Evolutionary conservation across 208 protist genomes (phyloP).

Genomic region (Crithidia thermophila): DNA sequence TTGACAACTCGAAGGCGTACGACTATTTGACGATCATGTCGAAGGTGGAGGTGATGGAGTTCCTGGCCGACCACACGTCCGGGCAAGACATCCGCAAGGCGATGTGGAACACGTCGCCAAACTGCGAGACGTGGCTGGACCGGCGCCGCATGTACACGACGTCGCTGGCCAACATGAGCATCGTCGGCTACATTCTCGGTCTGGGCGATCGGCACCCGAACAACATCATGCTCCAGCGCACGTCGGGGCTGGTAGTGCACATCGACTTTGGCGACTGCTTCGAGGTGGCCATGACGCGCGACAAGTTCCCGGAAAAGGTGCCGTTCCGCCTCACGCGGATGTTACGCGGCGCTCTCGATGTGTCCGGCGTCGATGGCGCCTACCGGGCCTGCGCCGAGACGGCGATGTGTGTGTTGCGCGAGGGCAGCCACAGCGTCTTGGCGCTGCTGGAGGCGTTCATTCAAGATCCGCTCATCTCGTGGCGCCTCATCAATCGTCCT

Average conservation of each 20-base stretch:
- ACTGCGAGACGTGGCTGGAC: conserved; percentile 98
- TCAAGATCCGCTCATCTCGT: conserved; percentile 99
- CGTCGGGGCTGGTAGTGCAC: conserved; percentile 98
- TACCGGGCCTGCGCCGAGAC: conserved; percentile 97
- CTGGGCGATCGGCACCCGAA: conserved; percentile 99
- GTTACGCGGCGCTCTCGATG: conserved; percentile 99
- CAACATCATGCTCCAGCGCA: conserved; percentile 99
- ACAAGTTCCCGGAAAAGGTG: conserved; percentile 99
- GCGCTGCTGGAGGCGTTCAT: conserved; percentile 99
- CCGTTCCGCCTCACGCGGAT: conserved; percentile 99
- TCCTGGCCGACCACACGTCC: conserved; percentile 94
- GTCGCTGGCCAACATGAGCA: conserved; percentile 98
- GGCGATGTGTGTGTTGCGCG: conserved; percentile 97
- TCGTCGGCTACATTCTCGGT: conserved; percentile 98
- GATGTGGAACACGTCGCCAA: conserved; percentile 97
- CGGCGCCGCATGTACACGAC: conserved; percentile 98
- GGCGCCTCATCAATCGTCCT: conserved; percentile 93
- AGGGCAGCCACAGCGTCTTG: conserved; percentile 98
- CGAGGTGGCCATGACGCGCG: conserved; percentile 99
- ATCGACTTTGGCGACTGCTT: conserved; percentile 99
- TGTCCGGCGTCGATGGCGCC: conserved; percentile 98
- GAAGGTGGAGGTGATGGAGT: conserved; percentile 95
- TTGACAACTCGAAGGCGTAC: conserved; percentile 84
- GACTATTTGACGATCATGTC: conserved; percentile 86
- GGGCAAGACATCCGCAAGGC: conserved; percentile 96